Conservation (phyloP, 2,329 filamentous ascomycete genomes). For the Epichloe coenophiala region DNA sequence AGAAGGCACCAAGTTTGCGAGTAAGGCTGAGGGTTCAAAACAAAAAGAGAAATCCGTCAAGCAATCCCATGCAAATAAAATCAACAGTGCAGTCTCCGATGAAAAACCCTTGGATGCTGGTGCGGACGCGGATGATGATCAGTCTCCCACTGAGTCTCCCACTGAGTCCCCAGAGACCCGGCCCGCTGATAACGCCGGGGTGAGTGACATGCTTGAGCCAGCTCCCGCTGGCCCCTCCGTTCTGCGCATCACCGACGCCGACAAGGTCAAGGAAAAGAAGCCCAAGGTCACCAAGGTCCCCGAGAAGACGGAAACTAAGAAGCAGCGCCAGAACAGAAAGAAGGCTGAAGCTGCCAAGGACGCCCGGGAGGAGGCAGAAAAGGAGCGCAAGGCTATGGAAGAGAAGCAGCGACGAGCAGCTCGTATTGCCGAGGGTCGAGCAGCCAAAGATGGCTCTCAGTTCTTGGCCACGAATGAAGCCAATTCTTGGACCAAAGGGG, state of each 20-base stretch:
- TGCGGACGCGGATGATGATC: constrained; percentile 69
- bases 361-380: constrained; percentile 63
- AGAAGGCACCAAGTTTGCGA: constrained; percentile 49
- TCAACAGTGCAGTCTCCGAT: constrained; percentile 28
- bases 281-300: constrained; percentile 47
- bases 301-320: constrained; percentile 72
- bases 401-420: constrained; percentile 77
- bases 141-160: constrained; percentile 36
- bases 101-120: constrained; percentile 43
- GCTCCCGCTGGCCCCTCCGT: constrained; percentile 54
- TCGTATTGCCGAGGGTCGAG: constrained; percentile 67
- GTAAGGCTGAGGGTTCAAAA: constrained; percentile 41
- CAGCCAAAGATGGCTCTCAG: constrained; percentile 65
- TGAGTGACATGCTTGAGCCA: constrained; percentile 86
- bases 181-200: constrained; percentile 49
- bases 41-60: constrained; percentile 60
- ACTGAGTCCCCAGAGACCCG: constrained; percentile 48
- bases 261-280: constrained; percentile 50
- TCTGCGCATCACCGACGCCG: constrained; percentile 59
- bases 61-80: constrained; percentile 48
- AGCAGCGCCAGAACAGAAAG: constrained; percentile 83
- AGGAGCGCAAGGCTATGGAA: constrained; percentile 58
- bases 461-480: constrained; percentile 34
- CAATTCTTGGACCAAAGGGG: constrained; percentile 30
- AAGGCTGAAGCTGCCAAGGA: constrained; percentile 74